Base-by-base conservation (phyloP, 2,329 filamentous ascomycete species). In the Colletotrichum musicola region DNA sequence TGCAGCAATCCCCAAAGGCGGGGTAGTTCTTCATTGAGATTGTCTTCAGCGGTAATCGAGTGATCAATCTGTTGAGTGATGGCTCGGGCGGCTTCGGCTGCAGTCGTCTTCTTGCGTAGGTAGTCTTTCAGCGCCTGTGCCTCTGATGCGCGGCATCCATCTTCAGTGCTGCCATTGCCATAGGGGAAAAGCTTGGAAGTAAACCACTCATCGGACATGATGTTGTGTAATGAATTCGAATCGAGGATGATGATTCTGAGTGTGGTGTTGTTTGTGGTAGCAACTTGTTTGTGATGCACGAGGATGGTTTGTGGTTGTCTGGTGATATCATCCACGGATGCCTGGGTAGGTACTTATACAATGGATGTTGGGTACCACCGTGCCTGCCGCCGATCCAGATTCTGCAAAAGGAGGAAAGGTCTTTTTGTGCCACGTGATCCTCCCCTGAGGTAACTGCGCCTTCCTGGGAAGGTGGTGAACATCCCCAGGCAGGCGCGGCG, bases 121-220 rank as follows among this genome's bases (percentile, higher is more conserved):
- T 58, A 44, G 6, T 58, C 55, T 47, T 20, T 35, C 55, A 44
- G 46, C 16, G 55, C 55, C 42, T 58, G 55, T 35, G 55, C 40
- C 10, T 58, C 55, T 35, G 46, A 10, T 12, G 22, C 22, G 30
- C 47, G 55, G 18, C 55, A 58, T 1, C 40, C 40, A 6, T 58
- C 55, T 16, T 58, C 40, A 3, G 27, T 30, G 27, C 1, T 7
- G 6, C 20, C 4, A 14, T 0, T 7, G 53, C 53, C 53, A 12
- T 27, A 20, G 3, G 40, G 40, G 12, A 40, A 22, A 40, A 58
- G 40, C 55, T 47, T 46, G 13, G 35, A 27, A 18, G 53, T 25
- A 44, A 56, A 56, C 53, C 53, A 56, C 16, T 7, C 1, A 13
- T 56, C 30, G 14, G 35, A 56, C 53, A 56, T 56, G 4, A 12